Conservation (phyloP, 805 yeast species). For the Wickerhamiella shivajii region DNA sequence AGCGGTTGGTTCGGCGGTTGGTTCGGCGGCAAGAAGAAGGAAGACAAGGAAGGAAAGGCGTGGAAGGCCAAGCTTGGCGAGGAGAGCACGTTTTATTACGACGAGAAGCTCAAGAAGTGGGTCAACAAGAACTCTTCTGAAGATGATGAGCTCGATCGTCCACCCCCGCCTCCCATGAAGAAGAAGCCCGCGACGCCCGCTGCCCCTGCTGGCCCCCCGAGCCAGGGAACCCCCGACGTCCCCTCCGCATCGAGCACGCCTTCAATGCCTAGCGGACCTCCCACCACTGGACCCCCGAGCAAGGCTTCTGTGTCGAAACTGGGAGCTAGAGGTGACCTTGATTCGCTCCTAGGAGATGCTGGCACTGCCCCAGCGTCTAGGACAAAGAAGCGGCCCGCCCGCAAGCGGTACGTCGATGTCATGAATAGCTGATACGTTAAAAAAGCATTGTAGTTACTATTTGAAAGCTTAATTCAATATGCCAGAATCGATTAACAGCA, state of each 20-base stretch:
- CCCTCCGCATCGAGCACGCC: neutral
- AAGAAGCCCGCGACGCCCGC: conserved; percentile 23
- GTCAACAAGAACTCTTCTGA: conserved; percentile 48
- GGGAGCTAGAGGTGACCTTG: conserved; percentile 30
- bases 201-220: conserved; percentile 5
- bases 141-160: conserved; percentile 24
- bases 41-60: conserved; percentile 49
- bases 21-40: conserved; percentile 35
- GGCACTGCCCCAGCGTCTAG: conserved; percentile 24
- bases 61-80: conserved; percentile 79
- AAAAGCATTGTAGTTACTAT: too few relatives aligned
- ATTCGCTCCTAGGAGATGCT: conserved; percentile 31
- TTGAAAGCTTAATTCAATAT: too few relatives aligned
- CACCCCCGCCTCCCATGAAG: conserved; percentile 52
- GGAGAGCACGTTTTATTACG: conserved; percentile 56
- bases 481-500: conserved; percentile 21
- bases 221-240: neutral
- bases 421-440: conserved; percentile 25
- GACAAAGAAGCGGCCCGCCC: conserved; percentile 40
- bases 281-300: neutral
- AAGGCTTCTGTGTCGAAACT: conserved; percentile 11
- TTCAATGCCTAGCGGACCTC: neutral
- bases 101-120: conserved; percentile 79
- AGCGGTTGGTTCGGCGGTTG: conserved; percentile 39
- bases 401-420: conserved; percentile 50